These are phyloP conservation scores for Immersiella caudata DNA, from an alignment of 495 filamentous ascomycete species.

Conservation along the genomic window DNA sequence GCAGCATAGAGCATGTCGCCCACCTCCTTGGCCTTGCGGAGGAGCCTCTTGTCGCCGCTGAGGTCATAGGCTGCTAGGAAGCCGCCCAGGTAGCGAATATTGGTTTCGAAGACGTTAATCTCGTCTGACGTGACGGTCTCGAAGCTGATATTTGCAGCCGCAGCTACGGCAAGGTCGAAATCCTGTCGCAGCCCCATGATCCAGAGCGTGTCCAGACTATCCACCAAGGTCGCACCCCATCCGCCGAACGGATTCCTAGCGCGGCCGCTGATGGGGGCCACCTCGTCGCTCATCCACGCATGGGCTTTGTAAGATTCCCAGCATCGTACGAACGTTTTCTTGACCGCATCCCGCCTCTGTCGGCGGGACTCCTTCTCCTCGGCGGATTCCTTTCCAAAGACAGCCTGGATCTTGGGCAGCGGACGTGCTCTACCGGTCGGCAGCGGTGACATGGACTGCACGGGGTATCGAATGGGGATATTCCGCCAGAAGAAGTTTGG, in stretches of 20 bases:
- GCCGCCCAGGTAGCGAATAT: conserved; percentile 78
- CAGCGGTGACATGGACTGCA: conserved; percentile 65
- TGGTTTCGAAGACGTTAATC: conserved; percentile 78
- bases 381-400: conserved; percentile 36
- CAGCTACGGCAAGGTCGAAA: conserved; percentile 78
- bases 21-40: conserved; percentile 80
- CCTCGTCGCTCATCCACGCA: conserved; percentile 80
- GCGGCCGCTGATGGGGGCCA: conserved; percentile 62
- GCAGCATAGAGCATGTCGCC: conserved; percentile 81
- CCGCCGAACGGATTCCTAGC: conserved; percentile 75
- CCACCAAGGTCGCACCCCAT: conserved; percentile 94
- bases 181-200: conserved; percentile 90
- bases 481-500: conserved; percentile 19
- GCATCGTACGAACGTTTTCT: conserved; percentile 67
- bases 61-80: conserved; percentile 77
- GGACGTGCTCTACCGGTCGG: conserved; percentile 64
- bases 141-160: conserved; percentile 80
- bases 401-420: conserved; percentile 73
- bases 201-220: conserved; percentile 89
- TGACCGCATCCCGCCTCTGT: conserved; percentile 52
- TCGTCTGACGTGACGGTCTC: conserved; percentile 59
- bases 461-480: conserved; percentile 59
- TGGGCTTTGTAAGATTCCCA: conserved; percentile 77
- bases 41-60: conserved; percentile 65
- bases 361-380: conserved; percentile 44